Evolutionary conservation across 495 filamentous ascomycete species (phyloP).

Genomic region (Aspergillus coremiiformis): DNA sequence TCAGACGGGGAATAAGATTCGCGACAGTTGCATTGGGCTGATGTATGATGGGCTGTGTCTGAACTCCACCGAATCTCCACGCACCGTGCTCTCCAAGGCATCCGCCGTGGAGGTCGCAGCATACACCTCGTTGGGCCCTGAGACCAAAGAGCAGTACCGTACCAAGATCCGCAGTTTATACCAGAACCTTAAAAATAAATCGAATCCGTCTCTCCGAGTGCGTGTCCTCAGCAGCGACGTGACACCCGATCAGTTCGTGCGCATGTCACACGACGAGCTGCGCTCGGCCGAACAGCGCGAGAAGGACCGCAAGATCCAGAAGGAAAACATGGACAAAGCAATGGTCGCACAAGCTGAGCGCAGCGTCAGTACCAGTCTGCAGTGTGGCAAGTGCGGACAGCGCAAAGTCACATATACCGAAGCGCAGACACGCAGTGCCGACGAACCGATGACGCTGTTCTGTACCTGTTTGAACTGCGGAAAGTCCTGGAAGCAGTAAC

Average conservation of each 20-base stretch:
- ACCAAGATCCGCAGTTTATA: constrained; percentile 83
- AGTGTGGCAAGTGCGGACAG: constrained; percentile 83
- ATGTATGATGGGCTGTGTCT: constrained; percentile 67
- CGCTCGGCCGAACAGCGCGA: constrained; percentile 63
- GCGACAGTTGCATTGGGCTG: constrained; percentile 80
- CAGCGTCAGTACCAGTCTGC: constrained; percentile 74
- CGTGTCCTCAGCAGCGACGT: constrained; percentile 71
- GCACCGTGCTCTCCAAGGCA: constrained; percentile 58
- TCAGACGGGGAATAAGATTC: constrained; percentile 56
- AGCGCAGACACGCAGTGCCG: constrained; percentile 89
- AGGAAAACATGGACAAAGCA: constrained; percentile 92
- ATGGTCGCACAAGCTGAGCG: constrained; percentile 86
- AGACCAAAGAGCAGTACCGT: constrained; percentile 65
- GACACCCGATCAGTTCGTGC: constrained; percentile 60
- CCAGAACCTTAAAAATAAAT: constrained; percentile 88
- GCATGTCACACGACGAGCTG: constrained; percentile 68
- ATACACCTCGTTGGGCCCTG: constrained; percentile 54
- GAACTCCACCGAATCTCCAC: constrained; percentile 37
- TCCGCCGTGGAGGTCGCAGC: constrained; percentile 67
- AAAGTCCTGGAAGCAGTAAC: constrained; percentile 44
- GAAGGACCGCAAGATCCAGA: constrained; percentile 60
- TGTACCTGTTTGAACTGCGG: constrained; percentile 46
- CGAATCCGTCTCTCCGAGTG: constrained; percentile 65
- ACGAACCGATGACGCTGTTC: constrained; percentile 52
- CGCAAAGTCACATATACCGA: constrained; percentile 93